Percentiles rank a stretch among this genome's conserved stretches.
Evolutionary conservation across 2,329 filamentous ascomycete species (phyloP).

Genomic region (Chaetomiaceae sp.): DNA sequence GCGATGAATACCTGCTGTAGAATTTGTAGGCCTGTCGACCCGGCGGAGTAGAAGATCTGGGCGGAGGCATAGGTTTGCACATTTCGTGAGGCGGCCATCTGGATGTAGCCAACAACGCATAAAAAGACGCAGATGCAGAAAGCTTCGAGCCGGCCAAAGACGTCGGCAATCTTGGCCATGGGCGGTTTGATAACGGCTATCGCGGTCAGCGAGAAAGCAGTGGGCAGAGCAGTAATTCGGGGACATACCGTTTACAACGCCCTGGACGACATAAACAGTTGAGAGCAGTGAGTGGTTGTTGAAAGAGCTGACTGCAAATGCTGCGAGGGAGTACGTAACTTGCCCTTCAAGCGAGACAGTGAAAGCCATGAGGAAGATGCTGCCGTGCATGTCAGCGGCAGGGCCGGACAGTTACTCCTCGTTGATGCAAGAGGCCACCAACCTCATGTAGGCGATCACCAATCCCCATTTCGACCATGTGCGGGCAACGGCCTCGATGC

Average conservation of each 20-base stretch:
- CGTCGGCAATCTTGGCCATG: conserved; percentile 58
- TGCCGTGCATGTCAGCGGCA: conserved; percentile 18
- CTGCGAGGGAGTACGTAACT: conserved; percentile 55
- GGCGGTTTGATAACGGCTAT: conserved; percentile 55
- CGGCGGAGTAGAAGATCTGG: conserved; percentile 58
- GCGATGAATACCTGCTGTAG: conserved; percentile 62
- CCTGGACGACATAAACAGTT: conserved; percentile 60
- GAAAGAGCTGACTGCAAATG: conserved; percentile 62
- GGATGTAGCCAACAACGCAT: conserved; percentile 53
- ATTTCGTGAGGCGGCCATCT: conserved; percentile 51
- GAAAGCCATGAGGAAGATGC: conserved; percentile 57
- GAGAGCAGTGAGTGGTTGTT: conserved; percentile 59
- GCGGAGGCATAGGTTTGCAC: conserved; percentile 51
- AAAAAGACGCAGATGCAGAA: conserved; percentile 52
- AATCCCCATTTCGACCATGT: conserved; percentile 32
- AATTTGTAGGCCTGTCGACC: conserved; percentile 52
- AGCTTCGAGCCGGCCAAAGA: conserved; percentile 58
- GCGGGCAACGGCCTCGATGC: conserved; percentile 32
- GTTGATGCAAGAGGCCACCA: neutral
- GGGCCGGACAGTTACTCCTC: neutral
- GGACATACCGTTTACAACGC: conserved; percentile 55
- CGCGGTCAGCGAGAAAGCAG: neutral
- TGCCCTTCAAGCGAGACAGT: conserved; percentile 64
- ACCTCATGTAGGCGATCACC: conserved; percentile 32
- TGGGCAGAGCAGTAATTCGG: neutral